Conservation (phyloP, 176 grass and related monocot genomes). For the Chrysopogon serrulatus region DNA sequence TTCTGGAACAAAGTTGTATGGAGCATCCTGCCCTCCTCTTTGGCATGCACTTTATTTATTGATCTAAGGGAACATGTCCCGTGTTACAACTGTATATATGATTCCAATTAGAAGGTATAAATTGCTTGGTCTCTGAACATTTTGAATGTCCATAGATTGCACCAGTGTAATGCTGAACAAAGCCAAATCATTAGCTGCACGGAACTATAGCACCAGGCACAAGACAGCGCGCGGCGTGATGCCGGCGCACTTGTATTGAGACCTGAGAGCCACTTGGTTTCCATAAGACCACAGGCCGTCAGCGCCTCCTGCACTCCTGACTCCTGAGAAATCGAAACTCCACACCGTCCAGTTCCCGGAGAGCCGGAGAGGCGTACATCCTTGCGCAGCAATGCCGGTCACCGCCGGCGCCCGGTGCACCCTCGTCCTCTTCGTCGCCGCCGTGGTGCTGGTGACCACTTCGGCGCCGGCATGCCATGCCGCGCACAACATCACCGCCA, state of each 20-base stretch:
- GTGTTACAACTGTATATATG: background rate
- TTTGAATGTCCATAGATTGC: background rate
- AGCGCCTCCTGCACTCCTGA: background rate
- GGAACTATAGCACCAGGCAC: background rate
- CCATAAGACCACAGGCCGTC: slow-evolving; percentile 19
- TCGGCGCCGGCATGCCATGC: background rate
- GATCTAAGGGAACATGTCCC: background rate
- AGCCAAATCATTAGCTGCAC: background rate
- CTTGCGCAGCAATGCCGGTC: slow-evolving; percentile 1
- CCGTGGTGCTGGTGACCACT: background rate
- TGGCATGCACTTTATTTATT: background rate
- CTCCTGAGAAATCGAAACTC: background rate
- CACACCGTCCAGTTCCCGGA: background rate
- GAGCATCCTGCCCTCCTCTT: background rate
- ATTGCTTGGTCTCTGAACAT: background rate
- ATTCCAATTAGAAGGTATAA: background rate
- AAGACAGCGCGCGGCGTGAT: background rate
- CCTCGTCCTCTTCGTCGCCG: background rate
- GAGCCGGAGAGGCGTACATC: background rate
- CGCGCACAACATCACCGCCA: slow-evolving; percentile 62
- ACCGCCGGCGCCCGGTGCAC: background rate
- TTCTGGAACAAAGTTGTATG: slow-evolving; percentile 8
- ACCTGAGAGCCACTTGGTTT: background rate
- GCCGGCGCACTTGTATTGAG: background rate
- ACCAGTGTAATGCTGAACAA: background rate